These are phyloP conservation scores for Pseudohyphozyma bogoriensis DNA, from an alignment of 768 basidiomycete species.

Conservation along the genomic window DNA sequence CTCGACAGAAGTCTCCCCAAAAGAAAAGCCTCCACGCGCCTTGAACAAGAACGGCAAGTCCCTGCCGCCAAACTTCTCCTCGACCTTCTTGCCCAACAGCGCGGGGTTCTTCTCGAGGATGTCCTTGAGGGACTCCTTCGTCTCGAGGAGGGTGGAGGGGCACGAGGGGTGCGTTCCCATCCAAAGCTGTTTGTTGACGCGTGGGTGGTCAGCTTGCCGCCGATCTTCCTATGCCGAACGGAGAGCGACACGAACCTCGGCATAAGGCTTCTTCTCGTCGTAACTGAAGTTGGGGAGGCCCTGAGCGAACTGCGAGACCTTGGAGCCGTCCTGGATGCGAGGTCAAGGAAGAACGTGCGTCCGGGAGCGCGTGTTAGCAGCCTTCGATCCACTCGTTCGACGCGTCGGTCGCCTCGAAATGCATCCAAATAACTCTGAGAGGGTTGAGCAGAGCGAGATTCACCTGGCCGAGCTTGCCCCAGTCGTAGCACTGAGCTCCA, in stretches of 20 bases:
- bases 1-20: background rate
- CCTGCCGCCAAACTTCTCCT: constrained; percentile 51
- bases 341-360: no score
- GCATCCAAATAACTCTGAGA: background rate
- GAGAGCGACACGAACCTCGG: constrained; percentile 57
- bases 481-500: constrained; percentile 83
- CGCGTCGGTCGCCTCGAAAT: background rate
- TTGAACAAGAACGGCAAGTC: constrained; percentile 89
- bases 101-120: constrained; percentile 57
- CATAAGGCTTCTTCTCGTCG: constrained; percentile 68
- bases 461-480: constrained; percentile 72
- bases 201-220: constrained; percentile 1
- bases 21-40: constrained; percentile 42
- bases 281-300: constrained; percentile 57
- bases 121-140: constrained; percentile 49
- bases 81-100: constrained; percentile 56
- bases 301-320: constrained; percentile 75
- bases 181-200: constrained; percentile 60
- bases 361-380: no score
- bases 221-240: background rate
- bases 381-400: background rate
- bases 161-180: constrained; percentile 91
- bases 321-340: constrained; percentile 43
- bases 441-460: background rate
- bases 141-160: constrained; percentile 48